These are phyloP conservation scores for Sordariomycetes sp. DNA, from an alignment of 2,329 filamentous ascomycete species.

Conservation along the genomic window DNA sequence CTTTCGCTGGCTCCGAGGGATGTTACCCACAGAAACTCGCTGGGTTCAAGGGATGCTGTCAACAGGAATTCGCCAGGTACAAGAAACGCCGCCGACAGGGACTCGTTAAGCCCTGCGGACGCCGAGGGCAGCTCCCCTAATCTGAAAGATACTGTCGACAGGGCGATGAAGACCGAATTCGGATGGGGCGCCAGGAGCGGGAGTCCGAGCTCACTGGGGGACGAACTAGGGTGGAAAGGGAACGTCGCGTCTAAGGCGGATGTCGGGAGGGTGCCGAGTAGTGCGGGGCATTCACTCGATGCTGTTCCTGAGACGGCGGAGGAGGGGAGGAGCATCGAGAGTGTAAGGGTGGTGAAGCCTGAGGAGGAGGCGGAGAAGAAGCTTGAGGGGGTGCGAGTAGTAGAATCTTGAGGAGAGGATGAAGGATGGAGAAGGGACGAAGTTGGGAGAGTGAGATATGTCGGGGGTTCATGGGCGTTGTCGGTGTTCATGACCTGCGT, in stretches of 20 bases:
- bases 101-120: too few relatives aligned
- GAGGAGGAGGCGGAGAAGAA: not conserved
- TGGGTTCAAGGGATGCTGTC: not conserved
- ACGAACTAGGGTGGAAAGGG: not conserved
- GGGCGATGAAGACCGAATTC: conserved; percentile 18
- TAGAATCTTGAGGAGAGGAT: not conserved
- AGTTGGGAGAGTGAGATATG: too few relatives aligned
- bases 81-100: too few relatives aligned
- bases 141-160: conserved; percentile 13
- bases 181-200: conserved; percentile 10
- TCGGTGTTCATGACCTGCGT: too few relatives aligned
- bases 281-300: conserved; percentile 3
- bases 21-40: not conserved
- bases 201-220: not conserved
- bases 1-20: not conserved
- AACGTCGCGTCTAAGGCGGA: not conserved
- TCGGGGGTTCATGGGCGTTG: not conserved
- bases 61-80: too few relatives aligned
- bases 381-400: not conserved
- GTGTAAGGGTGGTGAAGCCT: not conserved
- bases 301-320: conserved; percentile 6
- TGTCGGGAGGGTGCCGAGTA: conserved; percentile 1
- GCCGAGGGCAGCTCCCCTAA: not conserved
- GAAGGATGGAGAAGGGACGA: too few relatives aligned
- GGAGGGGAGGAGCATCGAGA: not conserved